A percentile compares a stretch with the other conserved stretches of the same genome.
Evolutionary conservation across 2,329 filamentous ascomycete genomes (phyloP).

Genomic region (Trichocomaceae sp.): DNA sequence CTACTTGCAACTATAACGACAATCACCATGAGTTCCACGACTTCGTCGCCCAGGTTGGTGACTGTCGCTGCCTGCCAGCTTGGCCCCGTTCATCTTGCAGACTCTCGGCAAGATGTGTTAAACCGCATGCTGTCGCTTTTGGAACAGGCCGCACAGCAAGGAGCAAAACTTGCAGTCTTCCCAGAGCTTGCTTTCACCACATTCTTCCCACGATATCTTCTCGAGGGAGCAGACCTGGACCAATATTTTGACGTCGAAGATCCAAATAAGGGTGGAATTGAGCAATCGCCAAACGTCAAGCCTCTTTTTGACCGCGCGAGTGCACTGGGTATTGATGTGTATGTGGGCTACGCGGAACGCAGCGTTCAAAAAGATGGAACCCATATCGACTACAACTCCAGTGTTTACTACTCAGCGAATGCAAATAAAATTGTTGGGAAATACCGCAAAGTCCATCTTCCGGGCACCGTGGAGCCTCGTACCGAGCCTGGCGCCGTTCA

Average conservation of each 20-base stretch:
- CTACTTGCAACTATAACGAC: neutral
- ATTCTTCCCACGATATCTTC: constrained; percentile 49
- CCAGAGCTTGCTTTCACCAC: constrained; percentile 51
- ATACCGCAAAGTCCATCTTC: constrained; percentile 52
- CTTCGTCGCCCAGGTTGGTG: constrained; percentile 7
- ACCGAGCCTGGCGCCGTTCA: constrained; percentile 44
- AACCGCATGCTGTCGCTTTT: constrained; percentile 47
- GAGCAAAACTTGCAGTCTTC: constrained; percentile 49
- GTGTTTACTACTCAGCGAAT: constrained; percentile 46
- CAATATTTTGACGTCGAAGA: constrained; percentile 48
- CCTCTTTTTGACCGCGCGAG: constrained; percentile 46
- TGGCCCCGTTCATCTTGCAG: constrained; percentile 41
- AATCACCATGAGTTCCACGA: constrained; percentile 10
- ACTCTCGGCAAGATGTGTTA: constrained; percentile 40
- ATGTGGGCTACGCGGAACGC: constrained; percentile 49
- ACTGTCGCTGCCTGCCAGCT: constrained; percentile 47
- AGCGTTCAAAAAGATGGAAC: constrained; percentile 32
- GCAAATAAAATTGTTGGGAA: constrained; percentile 42
- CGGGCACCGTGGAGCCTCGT: constrained; percentile 48
- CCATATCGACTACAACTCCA: constrained; percentile 43
- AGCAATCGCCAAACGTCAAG: constrained; percentile 39
- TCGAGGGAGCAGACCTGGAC: constrained; percentile 40
- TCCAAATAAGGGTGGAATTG: constrained; percentile 16
- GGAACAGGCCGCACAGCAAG: constrained; percentile 38
- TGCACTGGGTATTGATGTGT: constrained; percentile 46